phyloP scores from a whole-genome alignment of 352 stramenopile species.

The Phytophthora capsici region DNA sequence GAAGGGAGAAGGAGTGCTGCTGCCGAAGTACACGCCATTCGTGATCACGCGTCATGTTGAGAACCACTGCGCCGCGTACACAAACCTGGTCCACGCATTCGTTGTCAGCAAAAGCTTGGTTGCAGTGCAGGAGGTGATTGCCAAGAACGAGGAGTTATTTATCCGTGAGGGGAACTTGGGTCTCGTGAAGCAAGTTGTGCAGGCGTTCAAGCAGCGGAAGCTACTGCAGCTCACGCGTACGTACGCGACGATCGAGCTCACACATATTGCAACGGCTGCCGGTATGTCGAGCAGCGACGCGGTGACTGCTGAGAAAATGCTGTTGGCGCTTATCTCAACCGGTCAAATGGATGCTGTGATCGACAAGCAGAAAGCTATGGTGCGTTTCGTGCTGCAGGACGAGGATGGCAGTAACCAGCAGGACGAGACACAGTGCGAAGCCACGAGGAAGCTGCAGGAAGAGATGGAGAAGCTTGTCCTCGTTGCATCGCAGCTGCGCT shows the following conservation, averaged over 20 bases:
- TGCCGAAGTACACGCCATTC: conserved; percentile 86
- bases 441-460: conserved; percentile 59
- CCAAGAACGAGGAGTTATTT: conserved; percentile 57
- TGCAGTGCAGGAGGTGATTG: conserved; percentile 38
- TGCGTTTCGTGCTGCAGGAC: conserved; percentile 78
- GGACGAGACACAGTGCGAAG: conserved; percentile 47
- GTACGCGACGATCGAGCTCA: conserved; percentile 79
- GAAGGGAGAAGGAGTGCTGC: conserved; percentile 50
- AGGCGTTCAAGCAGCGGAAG: conserved; percentile 72
- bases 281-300: conserved; percentile 45
- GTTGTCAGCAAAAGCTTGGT: conserved; percentile 44
- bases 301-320: conserved; percentile 61
- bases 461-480: conserved; percentile 81
- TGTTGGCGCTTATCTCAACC: conserved; percentile 60
- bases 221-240: conserved; percentile 79
- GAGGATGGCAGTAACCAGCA: conserved; percentile 38
- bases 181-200: conserved; percentile 81
- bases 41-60: conserved; percentile 78
- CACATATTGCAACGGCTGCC: conserved; percentile 60
- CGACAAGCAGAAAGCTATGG: conserved; percentile 79
- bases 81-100: conserved; percentile 65
- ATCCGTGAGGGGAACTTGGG: conserved; percentile 70
- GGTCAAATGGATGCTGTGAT: conserved; percentile 71
- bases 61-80: conserved; percentile 67
- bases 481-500: conserved; percentile 71